These are phyloP conservation scores for Aspergillus clavatus DNA, from an alignment of 2,329 filamentous ascomycete species.

Conservation along the genomic window DNA sequence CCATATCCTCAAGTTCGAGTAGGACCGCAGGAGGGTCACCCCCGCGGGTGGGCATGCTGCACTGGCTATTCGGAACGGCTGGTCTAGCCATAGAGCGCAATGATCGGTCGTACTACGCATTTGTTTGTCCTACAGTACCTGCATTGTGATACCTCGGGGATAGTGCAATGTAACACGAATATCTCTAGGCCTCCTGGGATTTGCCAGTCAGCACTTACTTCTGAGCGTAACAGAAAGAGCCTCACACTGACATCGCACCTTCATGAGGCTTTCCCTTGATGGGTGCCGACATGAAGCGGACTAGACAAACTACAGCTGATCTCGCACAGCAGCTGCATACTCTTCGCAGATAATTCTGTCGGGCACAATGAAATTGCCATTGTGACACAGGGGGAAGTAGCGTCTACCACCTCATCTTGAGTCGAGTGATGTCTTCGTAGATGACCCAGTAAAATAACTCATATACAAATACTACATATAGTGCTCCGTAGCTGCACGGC, in stretches of 20 bases:
- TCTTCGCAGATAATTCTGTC: neutral
- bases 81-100: neutral
- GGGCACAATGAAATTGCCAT: neutral
- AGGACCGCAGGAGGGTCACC: neutral
- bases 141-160: neutral
- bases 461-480: too few species aligned
- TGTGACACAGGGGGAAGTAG: too few species aligned
- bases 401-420: too few species aligned
- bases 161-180: neutral
- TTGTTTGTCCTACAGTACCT: neutral
- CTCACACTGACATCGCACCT: neutral
- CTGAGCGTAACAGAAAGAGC: neutral
- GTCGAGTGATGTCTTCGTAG: too few species aligned
- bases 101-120: neutral
- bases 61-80: neutral
- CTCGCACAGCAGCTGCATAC: neutral
- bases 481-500: too few species aligned
- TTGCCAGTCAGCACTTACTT: neutral
- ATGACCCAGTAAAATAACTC: too few species aligned
- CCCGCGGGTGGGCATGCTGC: neutral
- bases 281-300: neutral
- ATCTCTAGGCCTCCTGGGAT: neutral
- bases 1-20: conserved; percentile 25
- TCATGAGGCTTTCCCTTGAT: neutral
- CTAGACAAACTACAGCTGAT: neutral